A percentile compares a stretch with the other conserved stretches of the same genome.
These are phyloP conservation scores for Ochromonas danica DNA, from an alignment of 108 stramenopile species.

Conservation along the genomic window DNA sequence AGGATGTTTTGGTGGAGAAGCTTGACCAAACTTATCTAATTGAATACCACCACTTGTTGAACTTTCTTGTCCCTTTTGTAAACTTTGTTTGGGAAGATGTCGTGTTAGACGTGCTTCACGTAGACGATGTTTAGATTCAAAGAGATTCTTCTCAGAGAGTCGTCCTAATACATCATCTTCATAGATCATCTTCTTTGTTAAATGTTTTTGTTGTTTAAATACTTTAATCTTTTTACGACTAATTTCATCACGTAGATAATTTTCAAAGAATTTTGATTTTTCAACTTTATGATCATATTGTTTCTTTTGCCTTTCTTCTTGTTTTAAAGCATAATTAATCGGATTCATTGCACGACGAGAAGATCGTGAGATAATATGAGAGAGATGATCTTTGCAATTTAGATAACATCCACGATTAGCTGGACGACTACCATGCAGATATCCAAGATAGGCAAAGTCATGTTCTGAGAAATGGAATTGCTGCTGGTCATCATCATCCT, in stretches of 20 bases:
- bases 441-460: not conserved
- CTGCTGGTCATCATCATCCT: not conserved
- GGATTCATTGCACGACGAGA: not conserved
- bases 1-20: too few species aligned
- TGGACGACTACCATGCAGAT: not conserved
- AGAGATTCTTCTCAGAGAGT: not conserved
- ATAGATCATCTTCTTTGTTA: constrained; percentile 28
- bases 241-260: not conserved
- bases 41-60: too few species aligned
- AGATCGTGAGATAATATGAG: not conserved
- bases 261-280: not conserved
- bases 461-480: too few species aligned
- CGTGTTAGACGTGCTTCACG: constrained; percentile 8
- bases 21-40: too few species aligned
- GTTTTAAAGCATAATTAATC: not conserved
- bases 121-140: not conserved
- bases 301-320: not conserved
- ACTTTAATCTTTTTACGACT: not conserved
- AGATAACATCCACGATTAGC: not conserved
- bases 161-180: not conserved
- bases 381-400: not conserved
- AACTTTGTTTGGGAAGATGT: too few species aligned
- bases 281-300: not conserved
- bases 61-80: not conserved
- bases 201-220: constrained; percentile 33